These are phyloP conservation scores for Debaryomyces sp. DNA, from an alignment of 1,139 yeast species.

Conservation along the genomic window DNA sequence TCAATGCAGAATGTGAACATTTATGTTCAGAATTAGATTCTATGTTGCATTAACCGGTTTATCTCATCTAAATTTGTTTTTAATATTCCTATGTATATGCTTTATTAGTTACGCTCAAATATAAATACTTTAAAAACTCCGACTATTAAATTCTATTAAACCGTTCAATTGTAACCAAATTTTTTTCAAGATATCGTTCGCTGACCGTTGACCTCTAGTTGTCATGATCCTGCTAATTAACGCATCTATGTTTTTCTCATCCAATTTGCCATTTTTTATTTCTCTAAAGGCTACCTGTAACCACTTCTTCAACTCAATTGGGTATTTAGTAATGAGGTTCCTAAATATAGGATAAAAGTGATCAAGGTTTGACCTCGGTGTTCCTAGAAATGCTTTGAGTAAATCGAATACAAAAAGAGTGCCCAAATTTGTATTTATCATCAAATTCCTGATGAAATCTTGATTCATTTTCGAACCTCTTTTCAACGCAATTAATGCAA, in stretches of 20 bases:
- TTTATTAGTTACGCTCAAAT: slow-evolving; percentile 2
- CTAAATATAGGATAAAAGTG: slow-evolving; percentile 58
- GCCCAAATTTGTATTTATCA: slow-evolving; percentile 44
- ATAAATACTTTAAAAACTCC: slow-evolving; percentile 7
- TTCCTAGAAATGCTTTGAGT: slow-evolving; percentile 39
- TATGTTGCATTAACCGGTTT: slow-evolving; percentile 5
- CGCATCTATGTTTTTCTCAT: slow-evolving; percentile 26
- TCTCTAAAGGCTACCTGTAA: slow-evolving; percentile 31
- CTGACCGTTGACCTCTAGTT: slow-evolving; percentile 66
- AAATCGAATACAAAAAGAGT: slow-evolving; percentile 31
- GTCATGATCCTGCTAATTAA: slow-evolving; percentile 59
- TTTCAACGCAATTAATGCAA: slow-evolving; percentile 52
- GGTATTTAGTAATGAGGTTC: slow-evolving; percentile 53
- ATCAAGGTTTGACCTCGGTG: slow-evolving; percentile 66
- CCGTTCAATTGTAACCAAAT: slow-evolving; percentile 67
- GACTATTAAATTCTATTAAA: slow-evolving; percentile 42
- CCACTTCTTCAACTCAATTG: slow-evolving; percentile 52
- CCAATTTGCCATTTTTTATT: slow-evolving; percentile 30
- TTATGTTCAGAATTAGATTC: slow-evolving; percentile 55
- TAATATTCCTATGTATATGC: slow-evolving; percentile 3
- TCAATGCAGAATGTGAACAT: slow-evolving; percentile 60
- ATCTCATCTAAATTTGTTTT: background rate
- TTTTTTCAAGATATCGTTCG: slow-evolving; percentile 56
- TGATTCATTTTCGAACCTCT: slow-evolving; percentile 55
- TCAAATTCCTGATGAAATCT: slow-evolving; percentile 31